These are phyloP conservation scores for Yarrowia galli DNA, from an alignment of 1,139 yeast genomes.

Conservation along the genomic window DNA sequence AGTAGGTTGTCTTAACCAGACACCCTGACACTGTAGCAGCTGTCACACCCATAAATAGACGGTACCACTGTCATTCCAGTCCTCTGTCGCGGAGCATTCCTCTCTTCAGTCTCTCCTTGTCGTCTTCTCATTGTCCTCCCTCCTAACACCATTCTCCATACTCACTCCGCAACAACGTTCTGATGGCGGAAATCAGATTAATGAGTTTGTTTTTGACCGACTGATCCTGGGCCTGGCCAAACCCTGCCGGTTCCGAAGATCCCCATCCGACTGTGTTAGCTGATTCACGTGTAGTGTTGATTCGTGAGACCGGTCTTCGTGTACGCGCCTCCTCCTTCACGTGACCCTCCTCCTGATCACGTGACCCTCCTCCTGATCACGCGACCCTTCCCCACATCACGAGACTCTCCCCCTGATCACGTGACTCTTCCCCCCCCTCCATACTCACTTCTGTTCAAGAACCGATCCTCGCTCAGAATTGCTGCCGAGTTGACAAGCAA, in stretches of 20 bases:
- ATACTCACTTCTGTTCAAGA: conserved; percentile 68
- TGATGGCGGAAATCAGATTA: conserved; percentile 71
- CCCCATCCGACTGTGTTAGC: conserved; percentile 46
- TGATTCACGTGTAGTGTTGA: background rate
- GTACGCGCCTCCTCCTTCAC: background rate
- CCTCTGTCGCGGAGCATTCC: no score
- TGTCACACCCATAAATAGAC: no score
- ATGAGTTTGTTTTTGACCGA: conserved; percentile 65
- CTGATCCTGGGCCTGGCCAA: conserved; percentile 54
- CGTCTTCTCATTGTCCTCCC: no score
- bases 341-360: background rate
- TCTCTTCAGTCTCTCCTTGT: background rate
- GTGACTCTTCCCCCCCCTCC: background rate
- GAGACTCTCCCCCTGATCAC: background rate
- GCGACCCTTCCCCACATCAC: no score
- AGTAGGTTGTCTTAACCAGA: no score
- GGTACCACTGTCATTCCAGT: no score
- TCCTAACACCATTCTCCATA: conserved; percentile 40
- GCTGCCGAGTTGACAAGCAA: conserved; percentile 79
- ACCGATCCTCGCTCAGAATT: conserved; percentile 81
- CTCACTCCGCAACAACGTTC: conserved; percentile 74
- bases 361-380: background rate
- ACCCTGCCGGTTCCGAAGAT: conserved; percentile 48
- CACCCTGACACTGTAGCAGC: no score
- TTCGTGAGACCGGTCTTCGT: no score